Evolutionary conservation across 2,329 filamentous ascomycete genomes (phyloP).

Genomic region (Cordyceps militaris): DNA sequence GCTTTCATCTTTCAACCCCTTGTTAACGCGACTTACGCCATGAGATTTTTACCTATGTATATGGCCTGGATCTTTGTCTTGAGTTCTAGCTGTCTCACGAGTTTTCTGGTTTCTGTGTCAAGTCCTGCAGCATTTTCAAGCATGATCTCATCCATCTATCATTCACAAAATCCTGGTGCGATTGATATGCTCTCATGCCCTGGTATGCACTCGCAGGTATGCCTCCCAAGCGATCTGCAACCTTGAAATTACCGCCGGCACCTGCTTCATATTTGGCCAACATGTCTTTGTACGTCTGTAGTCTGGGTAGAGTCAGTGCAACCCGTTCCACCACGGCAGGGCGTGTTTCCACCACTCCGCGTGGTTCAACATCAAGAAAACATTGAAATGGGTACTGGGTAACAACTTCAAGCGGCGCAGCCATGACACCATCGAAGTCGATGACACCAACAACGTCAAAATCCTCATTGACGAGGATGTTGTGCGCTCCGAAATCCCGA

Average conservation of each 20-base stretch:
- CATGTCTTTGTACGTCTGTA: no score
- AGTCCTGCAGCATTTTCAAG: not conserved
- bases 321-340: no score
- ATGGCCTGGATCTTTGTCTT: no score
- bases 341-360: not conserved
- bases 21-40: no score
- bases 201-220: not conserved
- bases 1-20: no score
- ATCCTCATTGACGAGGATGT: slow-evolving; percentile 7
- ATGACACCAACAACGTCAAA: slow-evolving; percentile 9
- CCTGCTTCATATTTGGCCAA: not conserved
- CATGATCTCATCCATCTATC: not conserved
- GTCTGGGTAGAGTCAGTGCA: no score
- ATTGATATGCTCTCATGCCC: not conserved
- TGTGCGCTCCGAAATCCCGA: slow-evolving; percentile 2
- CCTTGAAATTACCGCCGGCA: not conserved
- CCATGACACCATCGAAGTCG: slow-evolving; percentile 9
- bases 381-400: not conserved
- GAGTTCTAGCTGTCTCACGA: no score
- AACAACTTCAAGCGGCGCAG: slow-evolving; percentile 5
- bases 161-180: not conserved
- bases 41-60: no score
- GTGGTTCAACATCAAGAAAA: not conserved
- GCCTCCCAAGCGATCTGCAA: not conserved
- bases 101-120: no score